Evolutionary conservation across 805 yeast species (phyloP).

Genomic region (Candida ortonii): DNA sequence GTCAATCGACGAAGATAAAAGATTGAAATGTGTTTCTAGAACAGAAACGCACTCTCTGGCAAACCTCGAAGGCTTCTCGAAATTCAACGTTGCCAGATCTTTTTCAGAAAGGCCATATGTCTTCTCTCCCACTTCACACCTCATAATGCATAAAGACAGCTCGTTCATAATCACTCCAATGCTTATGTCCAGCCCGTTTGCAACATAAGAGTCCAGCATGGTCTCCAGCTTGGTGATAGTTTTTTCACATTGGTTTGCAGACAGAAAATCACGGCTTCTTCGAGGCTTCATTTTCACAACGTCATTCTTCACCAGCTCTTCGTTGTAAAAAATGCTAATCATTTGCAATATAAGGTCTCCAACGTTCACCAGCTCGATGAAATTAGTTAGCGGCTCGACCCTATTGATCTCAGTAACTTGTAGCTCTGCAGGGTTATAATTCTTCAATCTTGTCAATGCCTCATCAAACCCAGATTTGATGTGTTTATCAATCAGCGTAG

Average conservation of each 20-base stretch:
- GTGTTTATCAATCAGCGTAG: conserved; percentile 66
- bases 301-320: conserved; percentile 60
- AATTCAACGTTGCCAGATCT: conserved; percentile 23
- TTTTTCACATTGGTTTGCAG: conserved; percentile 76
- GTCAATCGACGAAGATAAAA: conserved; percentile 80
- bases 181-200: conserved; percentile 89
- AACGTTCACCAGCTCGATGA: conserved; percentile 86
- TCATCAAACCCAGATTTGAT: conserved; percentile 80
- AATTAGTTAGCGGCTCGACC: conserved; percentile 82
- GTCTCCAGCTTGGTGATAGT: conserved; percentile 58
- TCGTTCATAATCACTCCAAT: conserved; percentile 85
- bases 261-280: conserved; percentile 71
- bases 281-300: conserved; percentile 46
- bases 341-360: conserved; percentile 92
- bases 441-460: conserved; percentile 67
- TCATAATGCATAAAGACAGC: conserved; percentile 36
- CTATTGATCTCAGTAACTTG: conserved; percentile 22
- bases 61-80: conserved; percentile 49
- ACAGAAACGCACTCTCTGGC: conserved; percentile 62
- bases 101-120: conserved; percentile 46
- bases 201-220: conserved; percentile 81
- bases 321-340: conserved; percentile 86
- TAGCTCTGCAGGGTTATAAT: conserved; percentile 59
- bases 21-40: conserved; percentile 65
- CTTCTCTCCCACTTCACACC: conserved; percentile 29